Base-by-base conservation (phyloP, 176 grass and related monocot genomes). In the Aegilops tauschii region DNA sequence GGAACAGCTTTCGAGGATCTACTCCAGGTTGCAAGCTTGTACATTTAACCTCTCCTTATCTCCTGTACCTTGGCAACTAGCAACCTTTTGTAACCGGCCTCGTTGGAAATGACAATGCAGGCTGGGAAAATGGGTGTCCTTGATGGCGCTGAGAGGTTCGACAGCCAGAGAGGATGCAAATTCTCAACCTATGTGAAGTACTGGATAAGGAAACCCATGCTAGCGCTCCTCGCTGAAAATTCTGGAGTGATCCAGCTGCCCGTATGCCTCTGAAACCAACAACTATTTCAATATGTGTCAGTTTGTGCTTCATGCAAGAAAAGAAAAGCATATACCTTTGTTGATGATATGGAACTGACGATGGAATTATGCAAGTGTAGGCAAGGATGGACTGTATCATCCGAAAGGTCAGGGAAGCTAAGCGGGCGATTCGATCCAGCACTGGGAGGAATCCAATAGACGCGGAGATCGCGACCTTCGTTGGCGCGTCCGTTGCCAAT, bases 151-250 rank as follows among this genome's bases (percentile, higher is more conserved):
- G 96, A 95, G 82, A 98, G 86, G 83, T 98, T 94, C 72, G 90
- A 95, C 82, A 88, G 64, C 65, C 79, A 80, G 29, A 92, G 85
- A 68, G 96, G 93, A 36, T 89, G 79, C 84, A 92, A 89, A 61
- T 98, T 98, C 90, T 95, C 96, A 45, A 92, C 90, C 3, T 98
- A 98, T 77, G 83, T 96, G 49, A 87, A 89, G 83, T 94, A 95
- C 80, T 98, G 96, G 93, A 98, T 98, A 54, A 90, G 90, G 85
- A 98, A 95, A 87, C 82, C 92, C 61, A 93, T 96, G 84, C 78
- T 95, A 61, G 86, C 92, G 28, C 76, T 90, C 32, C 88, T 98
- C 9, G 90, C 52, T 21, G 86, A 90, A 31, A 83, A 91, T 67
- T 88, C 90, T 65, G 94, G 90, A 78, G 76, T 88, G 49, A 86